phyloP scores from a whole-genome alignment of 192 early-diverging fungal species.

The Coemansia sp. region DNA sequence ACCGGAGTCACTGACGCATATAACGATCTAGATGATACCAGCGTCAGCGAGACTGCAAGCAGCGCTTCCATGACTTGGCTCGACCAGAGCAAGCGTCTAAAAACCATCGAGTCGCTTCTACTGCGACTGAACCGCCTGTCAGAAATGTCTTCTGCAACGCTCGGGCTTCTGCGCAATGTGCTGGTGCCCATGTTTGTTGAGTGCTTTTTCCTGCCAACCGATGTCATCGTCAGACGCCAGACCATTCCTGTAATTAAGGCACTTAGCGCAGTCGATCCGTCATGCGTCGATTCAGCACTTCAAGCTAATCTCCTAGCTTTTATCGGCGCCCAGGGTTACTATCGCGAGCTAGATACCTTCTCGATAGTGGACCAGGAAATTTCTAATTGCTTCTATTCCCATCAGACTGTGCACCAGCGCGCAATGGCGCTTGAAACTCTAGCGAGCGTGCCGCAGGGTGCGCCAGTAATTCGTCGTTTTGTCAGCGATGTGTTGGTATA shows the following conservation, averaged over 20 bases:
- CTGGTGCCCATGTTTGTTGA: constrained; percentile 39
- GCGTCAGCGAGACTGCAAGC: too few relatives aligned
- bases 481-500: constrained; percentile 30
- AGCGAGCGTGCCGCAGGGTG: constrained; percentile 29
- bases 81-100: constrained; percentile 41
- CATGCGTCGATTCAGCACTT: constrained; percentile 19
- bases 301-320: constrained; percentile 38
- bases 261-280: constrained; percentile 20
- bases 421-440: constrained; percentile 38
- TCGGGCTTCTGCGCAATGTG: constrained; percentile 30
- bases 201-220: constrained; percentile 38
- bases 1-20: neutral
- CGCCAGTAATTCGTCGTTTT: constrained; percentile 19
- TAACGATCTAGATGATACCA: too few relatives aligned
- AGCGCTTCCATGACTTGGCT: constrained; percentile 21
- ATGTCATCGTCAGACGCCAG: constrained; percentile 26
- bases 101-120: constrained; percentile 14
- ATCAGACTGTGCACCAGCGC: constrained; percentile 23
- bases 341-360: constrained; percentile 16
- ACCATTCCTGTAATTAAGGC: constrained; percentile 31
- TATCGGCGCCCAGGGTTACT: constrained; percentile 13
- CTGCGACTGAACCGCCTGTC: constrained; percentile 8
- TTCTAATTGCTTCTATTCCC: constrained; percentile 11
- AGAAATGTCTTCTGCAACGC: constrained; percentile 15
- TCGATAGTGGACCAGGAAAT: constrained; percentile 6